Percentiles rank a stretch among this genome's conserved stretches.
phyloP scores from a whole-genome alignment of 108 stramenopile species.

The Conticribra guillardii region DNA sequence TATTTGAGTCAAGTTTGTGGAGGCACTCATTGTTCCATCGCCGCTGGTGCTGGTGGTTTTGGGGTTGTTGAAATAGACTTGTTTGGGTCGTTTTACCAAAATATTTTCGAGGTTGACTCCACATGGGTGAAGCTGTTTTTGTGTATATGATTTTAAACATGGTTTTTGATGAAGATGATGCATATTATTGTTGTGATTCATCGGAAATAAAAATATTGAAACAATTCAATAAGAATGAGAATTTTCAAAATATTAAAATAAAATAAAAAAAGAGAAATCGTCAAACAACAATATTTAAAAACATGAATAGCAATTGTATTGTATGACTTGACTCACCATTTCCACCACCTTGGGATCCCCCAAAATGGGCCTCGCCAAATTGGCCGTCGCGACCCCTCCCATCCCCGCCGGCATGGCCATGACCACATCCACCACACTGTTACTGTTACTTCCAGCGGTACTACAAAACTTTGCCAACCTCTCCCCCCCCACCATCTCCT shows the following conservation, averaged over 20 bases:
- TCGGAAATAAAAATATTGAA: too few species aligned
- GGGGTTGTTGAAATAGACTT: background rate
- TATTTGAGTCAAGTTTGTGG: too few species aligned
- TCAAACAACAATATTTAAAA: background rate
- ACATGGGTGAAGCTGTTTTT: slow-evolving; percentile 17
- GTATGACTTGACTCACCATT: slow-evolving; percentile 65
- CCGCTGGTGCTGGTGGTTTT: background rate
- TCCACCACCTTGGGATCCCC: slow-evolving; percentile 66
- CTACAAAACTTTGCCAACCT: slow-evolving; percentile 55
- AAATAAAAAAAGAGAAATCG: background rate
- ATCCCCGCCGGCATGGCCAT: slow-evolving; percentile 73
- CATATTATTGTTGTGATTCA: too few species aligned
- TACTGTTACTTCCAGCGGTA: slow-evolving; percentile 27
- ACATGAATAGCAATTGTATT: background rate
- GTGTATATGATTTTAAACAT: background rate
- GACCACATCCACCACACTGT: slow-evolving; percentile 46
- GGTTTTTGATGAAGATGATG: background rate
- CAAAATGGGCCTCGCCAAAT: slow-evolving; percentile 75
- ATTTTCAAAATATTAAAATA: background rate
- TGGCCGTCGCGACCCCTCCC: slow-evolving; percentile 46
- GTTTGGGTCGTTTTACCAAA: background rate
- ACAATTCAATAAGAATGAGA: background rate
- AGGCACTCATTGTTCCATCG: background rate
- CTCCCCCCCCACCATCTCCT: slow-evolving; percentile 42
- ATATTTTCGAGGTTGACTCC: slow-evolving; percentile 18